Evolutionary conservation across 192 early-diverging fungal genomes (phyloP).

Genomic region (Linnemannia hyalina): DNA sequence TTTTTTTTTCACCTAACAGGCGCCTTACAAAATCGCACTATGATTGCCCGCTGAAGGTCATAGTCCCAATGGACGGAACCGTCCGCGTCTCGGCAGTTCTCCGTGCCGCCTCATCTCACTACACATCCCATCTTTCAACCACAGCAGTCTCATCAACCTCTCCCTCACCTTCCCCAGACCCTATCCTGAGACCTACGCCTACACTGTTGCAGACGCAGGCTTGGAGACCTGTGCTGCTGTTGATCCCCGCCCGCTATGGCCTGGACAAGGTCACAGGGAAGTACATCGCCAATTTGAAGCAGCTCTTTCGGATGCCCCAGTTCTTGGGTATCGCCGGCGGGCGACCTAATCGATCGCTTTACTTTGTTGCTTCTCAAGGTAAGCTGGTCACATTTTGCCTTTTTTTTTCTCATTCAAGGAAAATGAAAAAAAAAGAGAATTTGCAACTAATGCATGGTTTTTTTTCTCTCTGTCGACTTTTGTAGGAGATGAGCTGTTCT

Average conservation of each 20-base stretch:
- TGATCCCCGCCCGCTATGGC: conserved; percentile 46
- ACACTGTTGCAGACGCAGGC: background rate
- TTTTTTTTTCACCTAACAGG: conserved; percentile 18
- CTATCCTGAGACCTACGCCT: background rate
- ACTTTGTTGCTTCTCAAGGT: conserved; percentile 59
- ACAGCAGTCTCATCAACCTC: background rate
- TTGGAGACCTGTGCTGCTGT: conserved; percentile 52
- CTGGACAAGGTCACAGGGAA: conserved; percentile 25
- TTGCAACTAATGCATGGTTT: background rate
- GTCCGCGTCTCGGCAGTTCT: conserved; percentile 26
- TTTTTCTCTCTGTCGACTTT: conserved; percentile 1
- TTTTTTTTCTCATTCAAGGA: background rate
- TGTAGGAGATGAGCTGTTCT: conserved; percentile 53
- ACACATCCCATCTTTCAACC: background rate
- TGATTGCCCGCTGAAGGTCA: conserved; percentile 47
- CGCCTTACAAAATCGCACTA: conserved; percentile 37
- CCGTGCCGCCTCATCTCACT: conserved; percentile 12
- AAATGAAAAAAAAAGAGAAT: background rate
- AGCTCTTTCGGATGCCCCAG: conserved; percentile 53
- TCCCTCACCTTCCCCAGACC: background rate
- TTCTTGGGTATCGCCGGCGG: conserved; percentile 60
- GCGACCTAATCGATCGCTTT: conserved; percentile 54
- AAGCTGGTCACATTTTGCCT: background rate
- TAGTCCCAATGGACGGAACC: conserved; percentile 43
- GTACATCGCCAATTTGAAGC: conserved; percentile 32